phyloP scores from a whole-genome alignment of 1,284 basidiomycete species.

The Takashimella koratensis region DNA sequence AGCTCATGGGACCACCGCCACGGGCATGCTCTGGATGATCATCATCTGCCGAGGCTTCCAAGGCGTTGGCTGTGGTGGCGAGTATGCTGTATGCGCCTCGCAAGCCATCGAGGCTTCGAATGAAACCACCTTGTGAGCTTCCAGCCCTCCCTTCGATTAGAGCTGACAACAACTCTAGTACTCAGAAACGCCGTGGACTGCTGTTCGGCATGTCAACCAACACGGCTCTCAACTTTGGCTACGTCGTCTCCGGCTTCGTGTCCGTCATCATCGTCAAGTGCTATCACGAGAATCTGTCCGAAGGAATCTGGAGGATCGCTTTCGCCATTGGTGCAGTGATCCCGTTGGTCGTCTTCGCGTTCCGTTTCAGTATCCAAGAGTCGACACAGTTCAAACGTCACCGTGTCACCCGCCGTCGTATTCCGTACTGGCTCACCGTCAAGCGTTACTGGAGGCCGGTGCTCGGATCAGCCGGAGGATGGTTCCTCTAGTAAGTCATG shows the following conservation, averaged over 20 bases:
- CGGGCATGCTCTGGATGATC: conserved; percentile 13
- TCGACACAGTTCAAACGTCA: conserved; percentile 49
- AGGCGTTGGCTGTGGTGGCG: conserved; percentile 68
- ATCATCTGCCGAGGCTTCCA: conserved; percentile 4
- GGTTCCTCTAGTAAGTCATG: no score
- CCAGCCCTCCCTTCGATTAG: no score
- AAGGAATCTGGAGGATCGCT: conserved; percentile 81
- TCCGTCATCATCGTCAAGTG: conserved; percentile 83
- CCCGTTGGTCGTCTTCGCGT: conserved; percentile 70
- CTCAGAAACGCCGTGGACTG: no score
- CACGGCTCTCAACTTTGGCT: conserved; percentile 80
- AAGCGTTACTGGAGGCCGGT: conserved; percentile 70
- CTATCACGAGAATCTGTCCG: conserved; percentile 73
- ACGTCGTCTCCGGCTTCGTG: conserved; percentile 76
- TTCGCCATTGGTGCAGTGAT: conserved; percentile 82
- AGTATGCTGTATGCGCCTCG: no score
- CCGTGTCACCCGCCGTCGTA: conserved; percentile 64
- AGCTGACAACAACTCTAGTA: no score
- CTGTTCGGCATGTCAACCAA: no score
- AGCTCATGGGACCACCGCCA: no score
- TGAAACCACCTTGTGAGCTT: no score
- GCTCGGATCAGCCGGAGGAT: no score
- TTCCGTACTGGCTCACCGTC: conserved; percentile 66
- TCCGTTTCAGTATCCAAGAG: conserved; percentile 83
- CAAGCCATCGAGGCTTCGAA: no score